A percentile compares a stretch with the other conserved stretches of the same genome.
These are phyloP conservation scores for Clarkia xantiana DNA, from an alignment of 345 rosid genomes.

Conservation along the genomic window DNA sequence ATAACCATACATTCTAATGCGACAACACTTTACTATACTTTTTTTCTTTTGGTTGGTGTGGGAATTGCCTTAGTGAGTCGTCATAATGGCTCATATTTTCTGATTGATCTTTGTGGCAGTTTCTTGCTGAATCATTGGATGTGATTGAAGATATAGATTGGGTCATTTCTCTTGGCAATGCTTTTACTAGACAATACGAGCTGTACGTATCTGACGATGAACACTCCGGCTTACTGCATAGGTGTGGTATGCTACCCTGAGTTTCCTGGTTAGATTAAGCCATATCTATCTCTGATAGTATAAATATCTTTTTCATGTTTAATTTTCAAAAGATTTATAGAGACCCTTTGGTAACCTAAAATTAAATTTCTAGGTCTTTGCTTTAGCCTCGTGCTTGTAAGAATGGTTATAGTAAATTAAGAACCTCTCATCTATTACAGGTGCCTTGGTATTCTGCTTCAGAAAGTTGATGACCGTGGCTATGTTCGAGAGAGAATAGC, in stretches of 20 bases:
- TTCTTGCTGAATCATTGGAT: constrained; percentile 90
- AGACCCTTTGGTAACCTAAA: no score
- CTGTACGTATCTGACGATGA: constrained; percentile 68
- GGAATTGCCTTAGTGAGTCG: no score
- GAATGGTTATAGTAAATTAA: background rate
- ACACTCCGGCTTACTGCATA: constrained; percentile 83
- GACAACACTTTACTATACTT: no score
- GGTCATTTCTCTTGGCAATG: constrained; percentile 82
- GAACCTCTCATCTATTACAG: constrained; percentile 22
- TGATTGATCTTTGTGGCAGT: constrained; percentile 33
- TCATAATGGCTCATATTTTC: background rate
- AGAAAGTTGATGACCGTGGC: constrained; percentile 68
- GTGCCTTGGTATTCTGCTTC: constrained; percentile 87
- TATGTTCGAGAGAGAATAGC: constrained; percentile 77
- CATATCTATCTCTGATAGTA: background rate
- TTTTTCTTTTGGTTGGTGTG: no score
- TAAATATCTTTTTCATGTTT: constrained; percentile 1
- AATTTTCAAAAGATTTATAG: background rate
- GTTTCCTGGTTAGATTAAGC: background rate
- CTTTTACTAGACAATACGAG: constrained; percentile 63
- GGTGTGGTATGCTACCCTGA: constrained; percentile 22
- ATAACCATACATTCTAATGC: no score
- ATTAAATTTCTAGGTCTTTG: no score
- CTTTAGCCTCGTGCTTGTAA: no score
- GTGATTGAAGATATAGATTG: constrained; percentile 79